Percentiles rank a stretch among this genome's conserved stretches.
Conservation (phyloP, 2,329 filamentous ascomycete species). For the Aspergillus novofumigatus region DNA sequence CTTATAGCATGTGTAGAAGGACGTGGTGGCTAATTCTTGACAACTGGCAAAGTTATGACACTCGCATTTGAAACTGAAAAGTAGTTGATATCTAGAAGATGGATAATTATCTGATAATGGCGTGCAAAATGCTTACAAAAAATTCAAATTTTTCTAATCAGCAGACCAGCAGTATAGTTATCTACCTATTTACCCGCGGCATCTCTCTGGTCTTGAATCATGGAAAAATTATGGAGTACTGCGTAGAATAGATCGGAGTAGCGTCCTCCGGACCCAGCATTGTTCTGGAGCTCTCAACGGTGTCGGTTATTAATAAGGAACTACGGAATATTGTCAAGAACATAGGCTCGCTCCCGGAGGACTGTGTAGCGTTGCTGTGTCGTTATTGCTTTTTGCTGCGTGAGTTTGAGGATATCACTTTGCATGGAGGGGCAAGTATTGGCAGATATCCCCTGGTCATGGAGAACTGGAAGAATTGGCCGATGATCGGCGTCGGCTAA, state of each 20-base stretch:
- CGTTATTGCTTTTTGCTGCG: background rate
- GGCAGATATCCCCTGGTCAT: background rate
- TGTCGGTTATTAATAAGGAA: background rate
- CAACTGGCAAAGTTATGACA: background rate
- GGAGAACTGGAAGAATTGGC: background rate
- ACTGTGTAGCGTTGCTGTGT: background rate
- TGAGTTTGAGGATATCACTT: background rate
- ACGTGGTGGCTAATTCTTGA: background rate
- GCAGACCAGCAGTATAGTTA: background rate
- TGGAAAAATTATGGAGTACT: background rate
- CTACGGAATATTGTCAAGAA: background rate
- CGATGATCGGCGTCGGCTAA: background rate
- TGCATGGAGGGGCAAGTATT: background rate
- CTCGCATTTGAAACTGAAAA: background rate
- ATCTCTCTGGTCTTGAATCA: constrained; percentile 4
- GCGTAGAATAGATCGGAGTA: background rate
- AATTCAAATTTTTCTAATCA: background rate
- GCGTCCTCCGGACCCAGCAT: constrained; percentile 8
- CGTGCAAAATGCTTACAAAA: background rate
- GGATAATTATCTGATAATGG: too few relatives aligned
- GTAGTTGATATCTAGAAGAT: background rate
- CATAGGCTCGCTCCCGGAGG: too few relatives aligned
- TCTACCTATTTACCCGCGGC: background rate
- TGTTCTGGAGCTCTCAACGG: background rate
- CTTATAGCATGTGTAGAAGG: too few relatives aligned